A percentile compares a stretch with the other conserved stretches of the same genome.
phyloP scores from a whole-genome alignment of 208 protist species.

The Zelonia costaricensis region DNA sequence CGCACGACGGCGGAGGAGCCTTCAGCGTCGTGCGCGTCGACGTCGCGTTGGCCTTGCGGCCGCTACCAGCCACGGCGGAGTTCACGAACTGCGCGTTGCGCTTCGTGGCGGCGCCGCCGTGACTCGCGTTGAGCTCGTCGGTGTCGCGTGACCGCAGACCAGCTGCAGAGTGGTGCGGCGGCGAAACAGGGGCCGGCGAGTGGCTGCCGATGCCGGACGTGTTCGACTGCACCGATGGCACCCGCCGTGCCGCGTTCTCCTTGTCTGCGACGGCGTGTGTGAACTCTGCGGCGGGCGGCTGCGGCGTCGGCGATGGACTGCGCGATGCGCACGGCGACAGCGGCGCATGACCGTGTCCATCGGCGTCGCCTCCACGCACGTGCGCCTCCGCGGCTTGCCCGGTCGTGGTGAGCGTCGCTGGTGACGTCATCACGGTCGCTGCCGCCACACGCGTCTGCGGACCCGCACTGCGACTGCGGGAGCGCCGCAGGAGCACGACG shows the following conservation, averaged over 20 bases:
- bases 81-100: not conserved
- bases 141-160: too few relatives aligned
- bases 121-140: too few relatives aligned
- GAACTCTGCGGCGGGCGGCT: not conserved
- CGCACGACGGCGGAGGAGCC: not conserved
- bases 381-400: not conserved
- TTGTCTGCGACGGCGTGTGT: not conserved
- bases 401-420: not conserved
- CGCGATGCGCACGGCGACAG: not conserved
- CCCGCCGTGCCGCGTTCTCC: not conserved
- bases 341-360: not conserved
- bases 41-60: not conserved
- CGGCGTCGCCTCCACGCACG: not conserved
- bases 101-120: not conserved
- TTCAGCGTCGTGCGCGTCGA: not conserved
- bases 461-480: slow-evolving; percentile 9
- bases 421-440: not conserved
- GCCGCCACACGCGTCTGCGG: not conserved
- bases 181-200: too few relatives aligned
- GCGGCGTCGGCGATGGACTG: slow-evolving; percentile 6
- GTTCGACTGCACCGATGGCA: not conserved
- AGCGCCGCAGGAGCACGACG: slow-evolving; percentile 23
- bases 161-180: too few relatives aligned
- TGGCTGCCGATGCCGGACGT: not conserved
- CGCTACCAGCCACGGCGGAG: not conserved